Base-by-base conservation (phyloP, 2,329 filamentous ascomycete species). In the Neofusicoccum umdonicola region DNA sequence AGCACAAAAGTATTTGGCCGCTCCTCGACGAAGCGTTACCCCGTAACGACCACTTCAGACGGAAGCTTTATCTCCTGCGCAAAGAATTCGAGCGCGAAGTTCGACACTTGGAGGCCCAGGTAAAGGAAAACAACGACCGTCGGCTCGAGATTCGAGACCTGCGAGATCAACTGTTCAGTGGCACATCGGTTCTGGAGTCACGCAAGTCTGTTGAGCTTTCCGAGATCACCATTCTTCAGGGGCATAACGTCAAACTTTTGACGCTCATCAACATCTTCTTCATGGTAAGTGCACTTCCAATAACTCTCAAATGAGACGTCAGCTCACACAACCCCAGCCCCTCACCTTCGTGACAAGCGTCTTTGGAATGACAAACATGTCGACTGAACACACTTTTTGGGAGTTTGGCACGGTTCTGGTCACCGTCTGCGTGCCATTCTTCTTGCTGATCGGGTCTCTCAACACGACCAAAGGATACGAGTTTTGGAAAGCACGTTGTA, bases 221-320 rank as follows among this genome's bases (percentile, higher is more conserved):
- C 1, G 79, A 80, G 51, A 82, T 83, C 12, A 83, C 82, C 0
- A 80, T 84, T 19, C 76, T 83, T 64, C 86, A 89, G 71, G 86
- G 87, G 1, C 82, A 87, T 66, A 87, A 88, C 70, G 87, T 88
- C 69, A 85, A 85, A 67, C 76, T 84, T 37, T 71, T 88, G 52
- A 88, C 86, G 4, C 80, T 87, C 56, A 85, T 87, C 41, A 85
- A 83, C 52, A 83, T 88, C 71, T 81, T 88, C 67, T 88, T 88
- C 71, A 77, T 88, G 19, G 56, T 60, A n/a, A 34, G 56, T 48
- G 9, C n/a, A 60, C 41, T 8, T 15, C 13, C 13, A n/a, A 48
- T 45, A 5, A 7, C 6, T 31, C 27, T 31, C 27, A 31, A 31
- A 31, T 31, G 27, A 31, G 6, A 31, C 6, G 27, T 31, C 5